Percentiles rank a stretch among this genome's conserved stretches.
These are phyloP conservation scores for Neonectria punicea DNA, from an alignment of 2,329 filamentous ascomycete genomes.

Conservation along the genomic window DNA sequence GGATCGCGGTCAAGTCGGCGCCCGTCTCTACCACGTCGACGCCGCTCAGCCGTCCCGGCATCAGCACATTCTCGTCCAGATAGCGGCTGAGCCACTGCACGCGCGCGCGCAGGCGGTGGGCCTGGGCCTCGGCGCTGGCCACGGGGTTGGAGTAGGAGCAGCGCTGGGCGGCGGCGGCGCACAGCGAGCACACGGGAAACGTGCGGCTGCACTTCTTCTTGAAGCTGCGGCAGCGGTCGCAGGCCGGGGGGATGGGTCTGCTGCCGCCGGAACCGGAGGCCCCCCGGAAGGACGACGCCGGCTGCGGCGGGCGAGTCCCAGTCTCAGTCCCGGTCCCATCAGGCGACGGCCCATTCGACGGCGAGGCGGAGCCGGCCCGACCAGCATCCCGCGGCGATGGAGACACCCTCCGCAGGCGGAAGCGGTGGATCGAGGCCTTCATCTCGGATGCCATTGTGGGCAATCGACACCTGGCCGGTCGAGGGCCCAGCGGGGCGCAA, in stretches of 20 bases:
- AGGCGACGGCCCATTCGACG: slow-evolving; percentile 31
- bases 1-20: slow-evolving; percentile 39
- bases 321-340: slow-evolving; percentile 7
- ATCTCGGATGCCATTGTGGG: slow-evolving; percentile 42
- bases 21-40: slow-evolving; percentile 53
- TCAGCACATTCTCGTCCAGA: slow-evolving; percentile 48
- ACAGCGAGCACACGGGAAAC: slow-evolving; percentile 53
- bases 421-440: slow-evolving; percentile 43
- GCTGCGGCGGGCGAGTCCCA: slow-evolving; percentile 32
- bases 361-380: slow-evolving; percentile 45
- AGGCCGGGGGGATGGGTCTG: slow-evolving; percentile 43
- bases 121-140: slow-evolving; percentile 46
- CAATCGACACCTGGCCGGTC: not conserved
- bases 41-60: slow-evolving; percentile 29
- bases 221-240: slow-evolving; percentile 56
- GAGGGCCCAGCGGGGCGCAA: not conserved
- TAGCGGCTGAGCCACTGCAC: slow-evolving; percentile 53
- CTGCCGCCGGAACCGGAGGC: slow-evolving; percentile 3
- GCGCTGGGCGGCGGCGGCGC: slow-evolving; percentile 51
- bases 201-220: slow-evolving; percentile 59
- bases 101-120: slow-evolving; percentile 51
- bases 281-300: slow-evolving; percentile 1
- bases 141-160: slow-evolving; percentile 50
- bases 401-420: slow-evolving; percentile 40
- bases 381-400: slow-evolving; percentile 36